Percentiles rank a stretch among this genome's conserved stretches.
phyloP scores from a whole-genome alignment of 495 filamentous ascomycete species.

The Xylaria nigripes region DNA sequence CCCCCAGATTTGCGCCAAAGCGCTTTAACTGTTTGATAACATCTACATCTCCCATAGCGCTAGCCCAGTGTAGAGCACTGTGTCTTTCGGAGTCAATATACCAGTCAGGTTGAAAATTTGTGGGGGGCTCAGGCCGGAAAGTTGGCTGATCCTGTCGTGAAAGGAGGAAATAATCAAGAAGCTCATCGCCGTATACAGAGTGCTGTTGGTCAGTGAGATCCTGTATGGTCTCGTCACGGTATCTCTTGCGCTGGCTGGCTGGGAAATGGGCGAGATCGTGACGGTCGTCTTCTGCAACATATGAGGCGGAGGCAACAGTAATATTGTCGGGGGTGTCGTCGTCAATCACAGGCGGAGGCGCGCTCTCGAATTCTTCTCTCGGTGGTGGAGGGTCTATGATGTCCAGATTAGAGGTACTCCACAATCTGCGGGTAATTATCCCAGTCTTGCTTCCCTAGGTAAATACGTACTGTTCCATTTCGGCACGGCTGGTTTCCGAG shows the following conservation, averaged over 20 bases:
- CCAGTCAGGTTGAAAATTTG: conserved; percentile 77
- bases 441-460: background rate
- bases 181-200: conserved; percentile 79
- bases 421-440: background rate
- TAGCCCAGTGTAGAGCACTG: conserved; percentile 91
- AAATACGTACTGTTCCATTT: conserved; percentile 42
- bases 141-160: conserved; percentile 59
- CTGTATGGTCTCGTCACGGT: conserved; percentile 60
- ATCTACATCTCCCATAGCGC: conserved; percentile 93
- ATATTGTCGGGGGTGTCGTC: conserved; percentile 76
- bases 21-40: conserved; percentile 77
- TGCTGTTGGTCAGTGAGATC: conserved; percentile 70
- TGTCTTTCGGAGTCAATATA: conserved; percentile 82
- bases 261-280: conserved; percentile 58
- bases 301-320: conserved; percentile 71
- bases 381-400: conserved; percentile 17
- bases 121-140: conserved; percentile 67
- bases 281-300: conserved; percentile 72
- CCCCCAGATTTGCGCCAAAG: conserved; percentile 60
- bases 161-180: conserved; percentile 91
- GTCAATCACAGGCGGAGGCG: conserved; percentile 56
- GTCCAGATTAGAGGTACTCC: conserved; percentile 17
- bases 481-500: conserved; percentile 51
- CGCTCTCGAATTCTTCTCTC: conserved; percentile 40
- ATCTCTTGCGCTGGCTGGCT: conserved; percentile 66